Conservation (phyloP, 768 basidiomycete genomes). For the Suillus cothurnatus region DNA sequence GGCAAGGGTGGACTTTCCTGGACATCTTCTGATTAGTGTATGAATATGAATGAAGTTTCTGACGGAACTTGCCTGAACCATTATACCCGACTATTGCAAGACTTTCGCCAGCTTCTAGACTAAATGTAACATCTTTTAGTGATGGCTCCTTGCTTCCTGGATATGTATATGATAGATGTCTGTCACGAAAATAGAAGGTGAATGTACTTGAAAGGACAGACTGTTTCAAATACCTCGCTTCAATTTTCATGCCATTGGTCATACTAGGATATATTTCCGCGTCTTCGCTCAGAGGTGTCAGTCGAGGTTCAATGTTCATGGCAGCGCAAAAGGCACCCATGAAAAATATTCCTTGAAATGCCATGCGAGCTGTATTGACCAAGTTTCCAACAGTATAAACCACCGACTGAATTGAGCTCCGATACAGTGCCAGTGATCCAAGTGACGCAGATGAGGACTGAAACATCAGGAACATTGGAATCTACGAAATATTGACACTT, state of each 20-base stretch:
- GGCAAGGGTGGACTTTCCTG: slow-evolving; percentile 87
- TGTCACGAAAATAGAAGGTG: slow-evolving; percentile 30
- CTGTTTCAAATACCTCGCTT: slow-evolving; percentile 55
- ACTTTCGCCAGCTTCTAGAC: slow-evolving; percentile 72
- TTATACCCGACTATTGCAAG: slow-evolving; percentile 87
- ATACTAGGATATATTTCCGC: slow-evolving; percentile 47
- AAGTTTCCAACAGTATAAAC: slow-evolving; percentile 66
- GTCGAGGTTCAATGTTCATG: slow-evolving; percentile 64
- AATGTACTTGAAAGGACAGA: slow-evolving; percentile 10
- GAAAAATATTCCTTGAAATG: slow-evolving; percentile 84
- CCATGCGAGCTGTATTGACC: slow-evolving; percentile 64
- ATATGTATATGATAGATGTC: slow-evolving; percentile 75
- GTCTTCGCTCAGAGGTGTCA: slow-evolving; percentile 63
- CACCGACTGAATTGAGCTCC: slow-evolving; percentile 73
- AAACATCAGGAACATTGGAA: slow-evolving; percentile 72
- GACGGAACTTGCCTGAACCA: slow-evolving; percentile 63
- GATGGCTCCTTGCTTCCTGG: slow-evolving; percentile 72
- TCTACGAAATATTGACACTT: slow-evolving; percentile 42
- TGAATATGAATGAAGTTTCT: slow-evolving; percentile 16
- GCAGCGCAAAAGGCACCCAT: slow-evolving; percentile 87
- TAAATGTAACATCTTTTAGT: slow-evolving; percentile 68
- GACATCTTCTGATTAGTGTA: slow-evolving; percentile 8
- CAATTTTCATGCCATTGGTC: slow-evolving; percentile 66
- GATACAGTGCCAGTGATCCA: slow-evolving; percentile 82
- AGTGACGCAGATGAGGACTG: slow-evolving; percentile 75